Evolutionary conservation across 352 stramenopile genomes (phyloP).

Genomic region (Globisporangium paddicum): DNA sequence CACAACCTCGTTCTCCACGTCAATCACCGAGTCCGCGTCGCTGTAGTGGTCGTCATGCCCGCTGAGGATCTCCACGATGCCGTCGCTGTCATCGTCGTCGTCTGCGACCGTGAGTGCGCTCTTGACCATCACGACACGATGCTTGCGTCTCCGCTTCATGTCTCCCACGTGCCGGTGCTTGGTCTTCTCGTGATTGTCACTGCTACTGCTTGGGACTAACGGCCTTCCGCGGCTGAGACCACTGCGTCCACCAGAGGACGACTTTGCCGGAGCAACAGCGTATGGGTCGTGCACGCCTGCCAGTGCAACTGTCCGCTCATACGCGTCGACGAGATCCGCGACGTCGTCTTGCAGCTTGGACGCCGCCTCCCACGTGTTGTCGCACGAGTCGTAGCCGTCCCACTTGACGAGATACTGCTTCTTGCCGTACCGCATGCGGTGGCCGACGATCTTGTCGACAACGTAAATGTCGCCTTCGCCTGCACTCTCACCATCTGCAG

Average conservation of each 20-base stretch:
- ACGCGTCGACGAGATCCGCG: constrained; percentile 44
- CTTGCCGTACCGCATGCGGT: constrained; percentile 33
- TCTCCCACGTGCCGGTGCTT: background rate
- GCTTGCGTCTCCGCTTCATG: background rate
- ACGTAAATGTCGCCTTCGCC: constrained; percentile 30
- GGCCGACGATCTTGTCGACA: constrained; percentile 58
- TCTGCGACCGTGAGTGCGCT: background rate
- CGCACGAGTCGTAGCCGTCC: constrained; percentile 56
- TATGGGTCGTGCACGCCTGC: background rate
- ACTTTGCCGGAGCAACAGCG: background rate
- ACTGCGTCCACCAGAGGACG: background rate
- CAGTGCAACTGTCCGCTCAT: constrained; percentile 25
- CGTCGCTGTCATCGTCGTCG: background rate
- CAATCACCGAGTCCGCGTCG: background rate
- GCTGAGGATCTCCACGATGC: constrained; percentile 4
- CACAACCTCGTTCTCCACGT: constrained; percentile 17
- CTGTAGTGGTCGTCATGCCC: constrained; percentile 3
- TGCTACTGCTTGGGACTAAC: background rate
- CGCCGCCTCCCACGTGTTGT: constrained; percentile 65
- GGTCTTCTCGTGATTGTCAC: background rate
- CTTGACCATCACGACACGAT: constrained; percentile 5
- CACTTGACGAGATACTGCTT: constrained; percentile 63
- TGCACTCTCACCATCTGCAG: background rate
- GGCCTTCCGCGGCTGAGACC: background rate
- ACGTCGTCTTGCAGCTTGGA: constrained; percentile 47